Conservation (phyloP, 495 filamentous ascomycete species). For the Oidiodendron maius region DNA sequence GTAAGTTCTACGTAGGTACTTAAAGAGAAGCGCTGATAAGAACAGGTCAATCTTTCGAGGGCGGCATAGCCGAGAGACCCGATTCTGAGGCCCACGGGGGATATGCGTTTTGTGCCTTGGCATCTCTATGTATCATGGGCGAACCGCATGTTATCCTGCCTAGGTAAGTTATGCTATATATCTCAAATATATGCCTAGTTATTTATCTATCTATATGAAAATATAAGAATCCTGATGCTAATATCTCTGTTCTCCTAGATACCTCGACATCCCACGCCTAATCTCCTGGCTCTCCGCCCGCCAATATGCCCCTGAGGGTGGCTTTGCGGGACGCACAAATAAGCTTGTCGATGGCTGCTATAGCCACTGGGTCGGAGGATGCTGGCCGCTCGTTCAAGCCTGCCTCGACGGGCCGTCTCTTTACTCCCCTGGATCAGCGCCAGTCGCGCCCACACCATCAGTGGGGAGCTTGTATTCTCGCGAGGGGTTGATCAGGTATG, state of each 20-base stretch:
- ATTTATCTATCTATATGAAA: too few species aligned
- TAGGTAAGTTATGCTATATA: too few species aligned
- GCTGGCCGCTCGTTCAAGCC: slow-evolving; percentile 88
- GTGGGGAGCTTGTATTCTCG: slow-evolving; percentile 60
- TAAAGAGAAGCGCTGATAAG: slow-evolving; percentile 7
- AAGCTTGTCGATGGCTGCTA: slow-evolving; percentile 98
- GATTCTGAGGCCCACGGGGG: slow-evolving; percentile 89
- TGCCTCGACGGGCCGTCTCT: slow-evolving; percentile 47
- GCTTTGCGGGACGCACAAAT: slow-evolving; percentile 89
- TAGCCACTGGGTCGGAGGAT: slow-evolving; percentile 93
- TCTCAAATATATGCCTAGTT: too few species aligned
- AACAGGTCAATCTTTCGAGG: slow-evolving; percentile 87
- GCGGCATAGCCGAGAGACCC: slow-evolving; percentile 79
- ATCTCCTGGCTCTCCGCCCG: slow-evolving; percentile 83
- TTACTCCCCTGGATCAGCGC: background rate
- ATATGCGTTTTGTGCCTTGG: slow-evolving; percentile 93
- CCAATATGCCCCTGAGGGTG: slow-evolving; percentile 88
- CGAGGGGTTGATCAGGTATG: slow-evolving; percentile 80
- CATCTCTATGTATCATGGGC: slow-evolving; percentile 76
- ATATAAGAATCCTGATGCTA: slow-evolving; percentile 18
- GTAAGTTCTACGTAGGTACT: slow-evolving; percentile 41
- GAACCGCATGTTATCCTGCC: slow-evolving; percentile 65
- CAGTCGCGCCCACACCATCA: background rate
- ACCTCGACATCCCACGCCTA: slow-evolving; percentile 70
- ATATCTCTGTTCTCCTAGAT: slow-evolving; percentile 35